Percentiles rank a stretch among this genome's conserved stretches.
Evolutionary conservation across 2,329 filamentous ascomycete genomes (phyloP).

Genomic region (Orbilia quercus): DNA sequence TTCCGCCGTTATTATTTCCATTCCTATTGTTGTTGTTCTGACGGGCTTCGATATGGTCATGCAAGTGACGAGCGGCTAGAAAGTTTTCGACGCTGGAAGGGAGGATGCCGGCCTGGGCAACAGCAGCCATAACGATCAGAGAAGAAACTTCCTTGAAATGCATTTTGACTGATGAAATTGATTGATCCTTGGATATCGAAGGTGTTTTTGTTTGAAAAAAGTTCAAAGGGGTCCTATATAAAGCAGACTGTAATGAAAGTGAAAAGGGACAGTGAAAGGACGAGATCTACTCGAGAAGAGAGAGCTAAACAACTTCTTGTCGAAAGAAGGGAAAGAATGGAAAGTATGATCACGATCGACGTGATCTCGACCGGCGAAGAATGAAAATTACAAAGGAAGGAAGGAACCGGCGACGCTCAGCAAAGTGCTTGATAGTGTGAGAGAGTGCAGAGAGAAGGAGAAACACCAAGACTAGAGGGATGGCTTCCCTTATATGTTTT

Average conservation of each 20-base stretch:
- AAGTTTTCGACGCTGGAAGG: constrained; percentile 31
- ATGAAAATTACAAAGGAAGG: constrained; percentile 36
- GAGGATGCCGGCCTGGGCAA: constrained; percentile 49
- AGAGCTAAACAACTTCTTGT: constrained; percentile 51
- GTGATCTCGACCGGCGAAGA: constrained; percentile 55
- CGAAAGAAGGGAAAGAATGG: constrained; percentile 56
- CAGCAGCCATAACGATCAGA: constrained; percentile 47
- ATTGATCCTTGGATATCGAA: constrained; percentile 30
- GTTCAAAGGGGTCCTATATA: constrained; percentile 27
- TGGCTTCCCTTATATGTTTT: constrained; percentile 53
- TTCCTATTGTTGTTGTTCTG: constrained; percentile 46
- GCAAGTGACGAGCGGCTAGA: constrained; percentile 26
- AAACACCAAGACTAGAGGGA: constrained; percentile 52
- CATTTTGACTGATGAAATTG: constrained; percentile 38
- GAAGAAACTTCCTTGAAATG: constrained; percentile 52
- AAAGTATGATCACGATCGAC: constrained; percentile 55
- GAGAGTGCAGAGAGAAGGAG: constrained; percentile 23
- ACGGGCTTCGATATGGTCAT: constrained; percentile 37
- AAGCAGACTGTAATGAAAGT: constrained; percentile 16
- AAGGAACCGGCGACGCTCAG: constrained; percentile 43
- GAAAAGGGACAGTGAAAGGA: constrained; percentile 19
- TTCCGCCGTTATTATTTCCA: constrained; percentile 19
- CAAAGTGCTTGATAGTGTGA: constrained; percentile 42
- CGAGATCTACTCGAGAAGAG: constrained; percentile 54
- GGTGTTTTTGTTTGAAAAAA: background rate